Conservation (phyloP, 768 basidiomycete genomes). For the Albatrellus ellisii region DNA sequence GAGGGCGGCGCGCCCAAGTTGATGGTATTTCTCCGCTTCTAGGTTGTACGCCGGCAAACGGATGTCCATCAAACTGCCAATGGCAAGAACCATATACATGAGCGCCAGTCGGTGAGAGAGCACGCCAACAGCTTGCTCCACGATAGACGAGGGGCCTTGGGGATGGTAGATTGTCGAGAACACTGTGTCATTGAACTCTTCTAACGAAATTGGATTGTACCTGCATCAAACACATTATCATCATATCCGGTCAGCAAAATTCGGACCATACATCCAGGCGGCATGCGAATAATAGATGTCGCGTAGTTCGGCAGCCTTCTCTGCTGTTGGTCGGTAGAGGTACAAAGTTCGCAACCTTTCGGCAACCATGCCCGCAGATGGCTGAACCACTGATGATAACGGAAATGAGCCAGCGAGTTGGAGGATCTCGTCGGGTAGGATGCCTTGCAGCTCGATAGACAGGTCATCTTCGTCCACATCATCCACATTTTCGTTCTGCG, state of each 20-base stretch:
- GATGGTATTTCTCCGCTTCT: constrained; percentile 47
- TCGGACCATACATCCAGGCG: constrained; percentile 53
- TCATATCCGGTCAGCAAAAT: constrained; percentile 31
- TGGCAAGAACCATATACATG: constrained; percentile 47
- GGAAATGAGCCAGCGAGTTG: constrained; percentile 55
- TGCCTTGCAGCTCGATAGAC: constrained; percentile 33
- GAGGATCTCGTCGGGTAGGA: constrained; percentile 52
- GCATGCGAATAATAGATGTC: constrained; percentile 52
- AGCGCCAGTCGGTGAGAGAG: constrained; percentile 43
- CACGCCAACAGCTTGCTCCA: constrained; percentile 24
- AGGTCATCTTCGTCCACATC: constrained; percentile 39
- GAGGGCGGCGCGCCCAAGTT: constrained; percentile 44
- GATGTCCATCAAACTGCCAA: constrained; percentile 51
- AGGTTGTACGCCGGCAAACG: constrained; percentile 35
- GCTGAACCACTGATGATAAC: constrained; percentile 30
- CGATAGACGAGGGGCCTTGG: constrained; percentile 29
- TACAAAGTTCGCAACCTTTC: constrained; percentile 43
- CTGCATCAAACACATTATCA: constrained; percentile 21
- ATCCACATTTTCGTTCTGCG: constrained; percentile 50
- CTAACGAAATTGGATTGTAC: constrained; percentile 50
- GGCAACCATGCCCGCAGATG: constrained; percentile 23
- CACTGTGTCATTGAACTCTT: constrained; percentile 38
- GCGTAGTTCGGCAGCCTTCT: constrained; percentile 43
- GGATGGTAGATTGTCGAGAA: constrained; percentile 39
- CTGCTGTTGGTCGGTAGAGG: constrained; percentile 56